Base-by-base conservation (phyloP, 2,329 filamentous ascomycete species). In the Trichoderma aggressivum region DNA sequence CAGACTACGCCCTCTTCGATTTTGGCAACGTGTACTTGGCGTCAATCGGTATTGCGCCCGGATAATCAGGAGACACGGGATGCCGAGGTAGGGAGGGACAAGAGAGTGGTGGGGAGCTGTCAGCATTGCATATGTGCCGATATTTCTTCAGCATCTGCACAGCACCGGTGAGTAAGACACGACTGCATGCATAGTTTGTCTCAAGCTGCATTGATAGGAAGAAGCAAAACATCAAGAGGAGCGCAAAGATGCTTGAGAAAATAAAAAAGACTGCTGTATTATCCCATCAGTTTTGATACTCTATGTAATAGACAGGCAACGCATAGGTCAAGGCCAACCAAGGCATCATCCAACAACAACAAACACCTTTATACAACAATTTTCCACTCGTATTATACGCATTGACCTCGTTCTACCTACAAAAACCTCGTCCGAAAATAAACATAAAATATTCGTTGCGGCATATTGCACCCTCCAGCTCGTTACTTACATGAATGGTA, bases 401-500 rank as follows among this genome's bases (percentile, higher is more conserved):
- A 62, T 59, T 64, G 47, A 14, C 47, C 47, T 70, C 47, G 32
- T 53, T 32, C 61, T 65, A 70, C 7, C 39, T 70, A 70, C 69
- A 70, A 55, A 34, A 26, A 28, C 3, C 8, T 26, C 4, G 53
- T 18, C 34, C 16, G 0, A n/a, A 65, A 56, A 43, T 43, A 66
- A 30, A 66, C 50, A 66, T 58, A 43, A 66, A 58, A n/a, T 50
- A 59, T 59, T 70, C 69, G 47, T 64, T 55, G 55, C 47, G 61
- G 69, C 69, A 64, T 65, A 36, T 36, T 39, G 24, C 55, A 55
- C 65, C 47, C 58, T 65, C 69, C 60, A 70, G 39, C 69, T 36
- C 53, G 39, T 70, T 65, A 60, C 53, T 70, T 70, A 65, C 61
- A 61, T 55, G 47, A 66, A 21, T 71, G 70, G 70, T 71, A 71